phyloP scores from a whole-genome alignment of 768 basidiomycete genomes.

The Lyophyllum semitale region DNA sequence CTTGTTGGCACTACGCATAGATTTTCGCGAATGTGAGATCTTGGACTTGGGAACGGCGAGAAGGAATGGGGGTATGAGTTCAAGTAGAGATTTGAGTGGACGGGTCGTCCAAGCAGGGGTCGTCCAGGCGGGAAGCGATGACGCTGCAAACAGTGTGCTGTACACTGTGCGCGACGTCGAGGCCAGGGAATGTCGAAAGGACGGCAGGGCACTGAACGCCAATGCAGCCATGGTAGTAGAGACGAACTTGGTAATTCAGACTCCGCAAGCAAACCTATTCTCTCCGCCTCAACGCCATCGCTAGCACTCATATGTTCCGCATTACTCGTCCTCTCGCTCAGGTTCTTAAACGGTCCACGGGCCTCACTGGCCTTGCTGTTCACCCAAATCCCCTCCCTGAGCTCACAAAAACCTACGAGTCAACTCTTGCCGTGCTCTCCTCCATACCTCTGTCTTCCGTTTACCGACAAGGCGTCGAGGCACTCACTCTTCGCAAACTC shows the following conservation, averaged over 20 bases:
- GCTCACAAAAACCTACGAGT: constrained; percentile 72
- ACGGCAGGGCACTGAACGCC: constrained; percentile 26
- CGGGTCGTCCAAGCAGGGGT: constrained; percentile 39
- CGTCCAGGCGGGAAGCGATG: constrained; percentile 19
- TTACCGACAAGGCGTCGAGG: constrained; percentile 88
- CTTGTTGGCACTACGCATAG: constrained; percentile 95
- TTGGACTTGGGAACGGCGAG: constrained; percentile 95
- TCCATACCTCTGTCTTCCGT: constrained; percentile 80
- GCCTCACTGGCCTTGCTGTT: constrained; percentile 80
- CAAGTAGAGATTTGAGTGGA: constrained; percentile 46
- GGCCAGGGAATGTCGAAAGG: constrained; percentile 14
- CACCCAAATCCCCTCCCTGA: constrained; percentile 85
- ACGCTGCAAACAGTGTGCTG: constrained; percentile 14
- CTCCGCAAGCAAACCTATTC: constrained; percentile 35
- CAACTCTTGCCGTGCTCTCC: constrained; percentile 69
- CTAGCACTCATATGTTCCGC: constrained; percentile 61
- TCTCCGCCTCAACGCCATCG: constrained; percentile 2
- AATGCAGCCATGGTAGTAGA: constrained; percentile 35
- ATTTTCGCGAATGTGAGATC: constrained; percentile 88
- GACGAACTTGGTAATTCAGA: constrained; percentile 28
- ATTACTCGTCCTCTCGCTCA: constrained; percentile 71
- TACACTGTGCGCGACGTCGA: constrained; percentile 8
- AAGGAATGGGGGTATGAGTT: constrained; percentile 85
- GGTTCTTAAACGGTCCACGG: constrained; percentile 78
- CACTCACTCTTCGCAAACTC: constrained; percentile 80